Base-by-base conservation (phyloP, 129 eudicot species). In the Lactuca sativa region DNA sequence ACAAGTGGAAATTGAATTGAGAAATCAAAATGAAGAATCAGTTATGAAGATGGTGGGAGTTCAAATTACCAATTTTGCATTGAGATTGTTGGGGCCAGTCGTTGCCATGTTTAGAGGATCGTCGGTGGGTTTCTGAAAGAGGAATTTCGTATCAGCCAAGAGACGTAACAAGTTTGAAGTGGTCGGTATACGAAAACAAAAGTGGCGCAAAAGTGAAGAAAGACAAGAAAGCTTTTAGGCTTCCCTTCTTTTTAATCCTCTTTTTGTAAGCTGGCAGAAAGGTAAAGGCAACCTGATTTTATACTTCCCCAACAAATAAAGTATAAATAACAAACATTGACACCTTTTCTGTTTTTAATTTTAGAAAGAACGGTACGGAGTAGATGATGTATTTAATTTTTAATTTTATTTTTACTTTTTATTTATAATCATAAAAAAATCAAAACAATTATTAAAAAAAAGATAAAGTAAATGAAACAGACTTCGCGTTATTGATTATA, bases 11-110 rank as follows among this genome's bases (percentile, higher is more conserved):
- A 36, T 0, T 10, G 44, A 6, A 57, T 43, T 74, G 53, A 40
- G 56, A 31, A 6, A 31, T 38, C 10, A 2, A 43, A 9, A 9
- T 8, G 49, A 43, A 1, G 56, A 31, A 40, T 74, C 36, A 31
- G 9, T 17, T 38, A 15, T 60, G 64, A 69, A 37, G 58, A 44
- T 57, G 10, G 49, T 64, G 49, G 49, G 49, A 43, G 12, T 43
- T 64, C 47, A 36, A 65, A 58, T 74, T 67, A 93, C 98, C 71
- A 89, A 79, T 82, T 93, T 93, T 1, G 98, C 98, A 62, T 85
- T 93, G 88, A 89, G 92, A 76, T 83, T 93, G 71, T 83, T 87
- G 86, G 82, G 96, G n/a, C 81, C 80, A 69, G 40, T 71, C 51
- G 87, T 81, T 12, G 98, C 95, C 98, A 92, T 92, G n/a, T 41